Percentiles rank a stretch among this genome's conserved stretches.
Evolutionary conservation across 768 basidiomycete species (phyloP).

Genomic region (Agrocybe chaxingu): DNA sequence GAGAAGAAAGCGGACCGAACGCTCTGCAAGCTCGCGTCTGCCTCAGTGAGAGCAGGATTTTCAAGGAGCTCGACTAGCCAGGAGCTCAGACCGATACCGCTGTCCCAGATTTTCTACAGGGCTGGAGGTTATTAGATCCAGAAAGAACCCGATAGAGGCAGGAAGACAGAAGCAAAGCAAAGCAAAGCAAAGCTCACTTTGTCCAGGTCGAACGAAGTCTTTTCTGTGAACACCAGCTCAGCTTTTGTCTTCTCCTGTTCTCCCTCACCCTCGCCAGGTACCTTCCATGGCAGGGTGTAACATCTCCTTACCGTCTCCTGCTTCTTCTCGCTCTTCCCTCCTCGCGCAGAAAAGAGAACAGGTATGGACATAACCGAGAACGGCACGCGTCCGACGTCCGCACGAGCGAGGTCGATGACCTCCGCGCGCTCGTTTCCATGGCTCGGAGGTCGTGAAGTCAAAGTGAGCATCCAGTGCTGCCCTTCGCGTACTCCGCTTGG

Average conservation of each 20-base stretch:
- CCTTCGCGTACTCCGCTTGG: conserved; percentile 52
- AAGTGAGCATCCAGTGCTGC: conserved; percentile 63
- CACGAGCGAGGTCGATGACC: conserved; percentile 39
- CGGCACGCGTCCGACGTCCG: conserved; percentile 39
- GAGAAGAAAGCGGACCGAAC: conserved; percentile 36
- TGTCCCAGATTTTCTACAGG: conserved; percentile 93
- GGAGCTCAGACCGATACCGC: conserved; percentile 80
- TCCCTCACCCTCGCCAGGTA: conserved; percentile 12
- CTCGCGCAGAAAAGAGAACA: conserved; percentile 36
- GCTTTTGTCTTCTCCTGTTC: conserved; percentile 10
- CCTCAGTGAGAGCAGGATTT: conserved; percentile 9
- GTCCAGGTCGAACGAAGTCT: conserved; percentile 89
- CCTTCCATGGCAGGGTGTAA: conserved; percentile 22
- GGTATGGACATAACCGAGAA: conserved; percentile 73
- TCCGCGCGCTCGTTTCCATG: conserved; percentile 19
- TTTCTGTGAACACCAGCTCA: conserved; percentile 59
- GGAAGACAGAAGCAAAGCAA: neutral
- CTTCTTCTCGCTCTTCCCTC: conserved; percentile 36
- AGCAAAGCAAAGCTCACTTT: conserved; percentile 53
- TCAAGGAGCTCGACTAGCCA: conserved; percentile 55
- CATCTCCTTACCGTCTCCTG: conserved; percentile 69
- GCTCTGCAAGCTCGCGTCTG: neutral
- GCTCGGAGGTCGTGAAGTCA: conserved; percentile 34
- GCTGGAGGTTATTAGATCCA: conserved; percentile 23
- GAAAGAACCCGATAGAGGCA: neutral